Conservation (phyloP, 768 basidiomycete species). For the Russula sp. region DNA sequence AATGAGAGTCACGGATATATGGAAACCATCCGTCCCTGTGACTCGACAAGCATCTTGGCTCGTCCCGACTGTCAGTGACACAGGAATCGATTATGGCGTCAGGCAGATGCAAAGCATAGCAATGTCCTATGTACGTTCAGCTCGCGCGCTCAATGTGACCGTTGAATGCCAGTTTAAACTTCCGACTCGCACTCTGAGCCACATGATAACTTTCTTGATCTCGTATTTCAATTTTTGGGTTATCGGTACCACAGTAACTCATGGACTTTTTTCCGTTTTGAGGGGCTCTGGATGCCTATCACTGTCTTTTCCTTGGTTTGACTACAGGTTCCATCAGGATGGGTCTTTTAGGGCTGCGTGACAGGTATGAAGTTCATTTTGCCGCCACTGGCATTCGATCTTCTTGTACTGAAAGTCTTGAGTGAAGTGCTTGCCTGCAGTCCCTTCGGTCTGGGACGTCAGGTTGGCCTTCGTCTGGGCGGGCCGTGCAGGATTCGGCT, state of each 20-base stretch:
- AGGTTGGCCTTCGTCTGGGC: slow-evolving; percentile 9
- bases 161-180: slow-evolving; percentile 8
- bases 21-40: slow-evolving; percentile 15
- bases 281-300: slow-evolving; percentile 2
- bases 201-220: background rate
- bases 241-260: slow-evolving; percentile 5
- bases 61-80: background rate
- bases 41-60: background rate
- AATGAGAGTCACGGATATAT: background rate
- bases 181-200: background rate
- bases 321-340: slow-evolving; percentile 4
- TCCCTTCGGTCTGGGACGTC: slow-evolving; percentile 25
- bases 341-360: background rate
- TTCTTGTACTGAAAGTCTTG: background rate
- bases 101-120: background rate
- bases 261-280: slow-evolving; percentile 6
- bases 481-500: background rate
- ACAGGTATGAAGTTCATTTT: background rate
- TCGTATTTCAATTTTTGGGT: slow-evolving; percentile 5
- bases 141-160: slow-evolving; percentile 1
- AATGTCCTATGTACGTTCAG: background rate
- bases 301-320: slow-evolving; percentile 14
- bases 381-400: background rate
- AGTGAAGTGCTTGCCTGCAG: slow-evolving; percentile 5
- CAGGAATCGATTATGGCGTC: background rate